Conservation (phyloP, 2,329 filamentous ascomycete species). For the Paraphaeosphaeria sporulosa region DNA sequence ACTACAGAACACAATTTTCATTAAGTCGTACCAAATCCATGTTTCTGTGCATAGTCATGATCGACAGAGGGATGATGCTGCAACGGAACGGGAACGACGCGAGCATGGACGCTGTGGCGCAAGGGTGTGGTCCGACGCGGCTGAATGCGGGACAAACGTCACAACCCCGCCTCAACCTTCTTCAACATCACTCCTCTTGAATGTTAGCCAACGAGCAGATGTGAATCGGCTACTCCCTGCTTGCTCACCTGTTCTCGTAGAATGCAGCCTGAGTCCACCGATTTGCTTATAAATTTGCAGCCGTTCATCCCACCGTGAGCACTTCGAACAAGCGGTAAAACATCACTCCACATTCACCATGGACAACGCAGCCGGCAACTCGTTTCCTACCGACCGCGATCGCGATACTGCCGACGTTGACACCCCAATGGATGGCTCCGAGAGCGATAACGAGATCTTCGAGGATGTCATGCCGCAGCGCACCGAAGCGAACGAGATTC, state of each 20-base stretch:
- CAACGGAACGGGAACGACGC: neutral
- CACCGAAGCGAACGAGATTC: neutral
- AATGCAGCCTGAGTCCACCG: constrained; percentile 5
- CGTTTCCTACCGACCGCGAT: neutral
- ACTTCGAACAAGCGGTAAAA: neutral
- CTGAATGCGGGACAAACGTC: constrained; percentile 5
- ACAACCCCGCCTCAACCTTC: neutral
- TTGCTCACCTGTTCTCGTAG: neutral
- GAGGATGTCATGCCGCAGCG: constrained; percentile 5
- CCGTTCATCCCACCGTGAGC: constrained; percentile 17
- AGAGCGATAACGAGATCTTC: constrained; percentile 5
- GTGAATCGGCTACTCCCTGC: neutral
- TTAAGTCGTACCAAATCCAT: neutral
- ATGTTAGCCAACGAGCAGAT: neutral
- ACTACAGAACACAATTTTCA: neutral
- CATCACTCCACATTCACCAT: neutral
- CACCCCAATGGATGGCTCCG: neutral
- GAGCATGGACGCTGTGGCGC: neutral
- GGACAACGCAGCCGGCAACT: neutral
- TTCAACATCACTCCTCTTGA: neutral
- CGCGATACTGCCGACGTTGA: neutral
- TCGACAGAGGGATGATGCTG: constrained; percentile 2
- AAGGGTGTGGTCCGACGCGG: neutral
- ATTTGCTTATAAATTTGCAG: constrained; percentile 4
- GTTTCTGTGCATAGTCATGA: neutral